Conservation (phyloP, 495 filamentous ascomycete species). For the Choiromyces venosus region DNA sequence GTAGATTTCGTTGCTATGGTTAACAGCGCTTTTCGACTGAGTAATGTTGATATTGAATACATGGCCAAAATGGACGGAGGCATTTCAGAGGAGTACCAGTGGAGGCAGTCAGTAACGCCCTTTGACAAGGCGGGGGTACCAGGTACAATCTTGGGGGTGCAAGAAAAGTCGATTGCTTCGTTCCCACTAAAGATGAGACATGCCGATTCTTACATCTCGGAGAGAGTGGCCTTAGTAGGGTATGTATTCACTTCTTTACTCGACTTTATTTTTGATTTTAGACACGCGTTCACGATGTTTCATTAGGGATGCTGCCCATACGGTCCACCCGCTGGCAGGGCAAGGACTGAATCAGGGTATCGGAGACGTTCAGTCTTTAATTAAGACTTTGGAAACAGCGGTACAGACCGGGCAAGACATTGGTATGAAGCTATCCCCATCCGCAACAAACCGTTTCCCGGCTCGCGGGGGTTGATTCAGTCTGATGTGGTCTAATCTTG, state of each 20-base stretch:
- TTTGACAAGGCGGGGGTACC: slow-evolving; percentile 52
- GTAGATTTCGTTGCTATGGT: slow-evolving; percentile 78
- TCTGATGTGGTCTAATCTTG: background rate
- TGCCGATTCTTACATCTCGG: slow-evolving; percentile 81
- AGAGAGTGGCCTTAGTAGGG: slow-evolving; percentile 80
- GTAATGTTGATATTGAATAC: slow-evolving; percentile 69
- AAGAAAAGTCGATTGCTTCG: slow-evolving; percentile 73
- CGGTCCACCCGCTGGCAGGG: slow-evolving; percentile 87
- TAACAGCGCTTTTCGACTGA: slow-evolving; percentile 86
- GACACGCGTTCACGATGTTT: background rate
- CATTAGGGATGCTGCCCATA: slow-evolving; percentile 75
- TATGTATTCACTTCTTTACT: slow-evolving; percentile 7
- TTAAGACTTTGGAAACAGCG: slow-evolving; percentile 65
- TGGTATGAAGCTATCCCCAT: slow-evolving; percentile 45
- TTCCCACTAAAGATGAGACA: slow-evolving; percentile 90
- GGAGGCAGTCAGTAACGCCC: slow-evolving; percentile 67
- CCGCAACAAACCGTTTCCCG: background rate
- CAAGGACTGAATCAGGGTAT: slow-evolving; percentile 94
- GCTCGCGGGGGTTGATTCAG: background rate
- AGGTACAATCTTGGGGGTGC: slow-evolving; percentile 58
- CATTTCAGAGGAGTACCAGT: slow-evolving; percentile 69
- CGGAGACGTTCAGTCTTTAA: slow-evolving; percentile 73
- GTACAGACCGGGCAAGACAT: slow-evolving; percentile 81
- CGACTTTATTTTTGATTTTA: slow-evolving; percentile 10
- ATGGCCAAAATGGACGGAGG: slow-evolving; percentile 60